Base-by-base conservation (phyloP, 148 eudicot species). In the Fagopyrum tataricum region DNA sequence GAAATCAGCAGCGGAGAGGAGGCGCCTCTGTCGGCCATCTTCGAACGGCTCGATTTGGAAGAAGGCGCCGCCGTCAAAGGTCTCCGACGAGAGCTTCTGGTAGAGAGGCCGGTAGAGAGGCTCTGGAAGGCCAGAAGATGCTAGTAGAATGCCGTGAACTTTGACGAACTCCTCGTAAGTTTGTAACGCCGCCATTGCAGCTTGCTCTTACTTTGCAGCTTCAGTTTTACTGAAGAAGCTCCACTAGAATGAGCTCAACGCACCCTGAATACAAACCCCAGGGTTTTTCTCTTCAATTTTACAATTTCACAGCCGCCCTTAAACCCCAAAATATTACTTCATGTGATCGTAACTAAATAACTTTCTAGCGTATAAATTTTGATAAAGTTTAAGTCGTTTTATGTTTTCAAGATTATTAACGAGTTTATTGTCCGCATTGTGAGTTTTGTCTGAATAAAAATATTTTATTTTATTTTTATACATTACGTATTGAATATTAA, bases 301-400 rank as follows among this genome's bases (percentile, higher is more conserved):
- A 1, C 37, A 31, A 31, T 31, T 26, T 31, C 37, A 31, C 37
- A 31, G 2, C 37, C 37, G 2, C 37, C 37, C 37, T 31, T 31
- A 31, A 31, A 31, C 37, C 37, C 37, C 37, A 31, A 0, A 31
- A 31, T n/a, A n/a, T n/a, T 80, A 92, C 80, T 69, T 92, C 99
- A 31, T 88, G 83, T 59, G 99, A 96, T 61, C 97, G 97, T 79
- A 97, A 97, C 99, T 96, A 74, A 80, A 80, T 76, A 77, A 74
- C 26, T 75, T 51, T 42, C 4, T n/a, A n/a, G n/a, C n/a, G n/a
- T 15, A 8, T 5, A 40, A 5, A 13, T 39, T 14, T n/a, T n/a
- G n/a, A n/a, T n/a, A n/a, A n/a, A n/a, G n/a, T n/a, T n/a, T n/a
- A n/a, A n/a, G n/a, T n/a, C n/a, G n/a, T n/a, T n/a, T n/a, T n/a